Evolutionary conservation across 495 filamentous ascomycete species (phyloP).

Genomic region (Penicillium diatomitis): DNA sequence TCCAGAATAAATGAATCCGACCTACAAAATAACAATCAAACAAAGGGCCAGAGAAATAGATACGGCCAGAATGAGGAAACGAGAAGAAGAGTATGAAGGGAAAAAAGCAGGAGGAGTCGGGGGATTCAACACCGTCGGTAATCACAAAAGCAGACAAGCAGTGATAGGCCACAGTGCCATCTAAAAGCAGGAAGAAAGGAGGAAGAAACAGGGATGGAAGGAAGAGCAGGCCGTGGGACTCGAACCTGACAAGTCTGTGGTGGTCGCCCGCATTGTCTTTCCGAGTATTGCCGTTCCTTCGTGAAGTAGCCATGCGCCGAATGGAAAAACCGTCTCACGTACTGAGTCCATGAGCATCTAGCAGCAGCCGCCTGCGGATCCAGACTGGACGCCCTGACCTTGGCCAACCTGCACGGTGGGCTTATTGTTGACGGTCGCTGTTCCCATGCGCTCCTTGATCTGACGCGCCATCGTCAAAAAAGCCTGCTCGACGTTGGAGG

Average conservation of each 20-base stretch:
- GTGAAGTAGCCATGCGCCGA: slow-evolving; percentile 27
- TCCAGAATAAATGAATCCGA: slow-evolving; percentile 35
- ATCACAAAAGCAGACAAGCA: slow-evolving; percentile 21
- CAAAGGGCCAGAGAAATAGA: slow-evolving; percentile 19
- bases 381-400: slow-evolving; percentile 89
- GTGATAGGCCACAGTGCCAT: slow-evolving; percentile 26
- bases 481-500: slow-evolving; percentile 97
- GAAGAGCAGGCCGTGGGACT: slow-evolving; percentile 11
- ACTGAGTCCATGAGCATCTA: slow-evolving; percentile 40
- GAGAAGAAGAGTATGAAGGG: slow-evolving; percentile 3
- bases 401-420: slow-evolving; percentile 90
- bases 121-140: slow-evolving; percentile 12
- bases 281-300: slow-evolving; percentile 16
- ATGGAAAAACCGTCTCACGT: slow-evolving; percentile 21
- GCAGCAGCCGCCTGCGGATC: slow-evolving; percentile 87
- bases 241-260: slow-evolving; percentile 8
- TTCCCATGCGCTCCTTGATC: slow-evolving; percentile 99
- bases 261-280: slow-evolving; percentile 12
- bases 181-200: slow-evolving; percentile 24
- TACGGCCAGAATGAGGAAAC: slow-evolving; percentile 15
- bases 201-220: slow-evolving; percentile 14
- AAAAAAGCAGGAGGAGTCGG: slow-evolving; percentile 3
- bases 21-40: slow-evolving; percentile 26
- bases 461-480: slow-evolving; percentile 99
- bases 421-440: slow-evolving; percentile 95